A percentile compares a stretch with the other conserved stretches of the same genome.
These are phyloP conservation scores for Parastagonospora nodorum DNA, from an alignment of 2,329 filamentous ascomycete species.

Conservation along the genomic window DNA sequence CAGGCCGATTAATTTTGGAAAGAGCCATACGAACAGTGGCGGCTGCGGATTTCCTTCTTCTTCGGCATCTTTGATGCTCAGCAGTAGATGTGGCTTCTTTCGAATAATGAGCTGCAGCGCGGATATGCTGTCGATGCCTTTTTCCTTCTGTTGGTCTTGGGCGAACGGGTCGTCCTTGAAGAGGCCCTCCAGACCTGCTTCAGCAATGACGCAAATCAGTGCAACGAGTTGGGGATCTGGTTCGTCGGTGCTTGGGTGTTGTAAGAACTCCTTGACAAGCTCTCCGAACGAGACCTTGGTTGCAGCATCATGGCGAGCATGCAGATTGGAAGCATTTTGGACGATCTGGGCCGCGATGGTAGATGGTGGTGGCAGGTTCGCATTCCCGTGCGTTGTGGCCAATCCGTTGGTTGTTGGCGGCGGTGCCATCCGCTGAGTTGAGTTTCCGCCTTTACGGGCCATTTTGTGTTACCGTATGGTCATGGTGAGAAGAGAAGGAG, in stretches of 20 bases:
- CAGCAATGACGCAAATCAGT: slow-evolving; percentile 81
- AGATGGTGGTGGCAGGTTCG: slow-evolving; percentile 61
- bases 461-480: slow-evolving; percentile 38
- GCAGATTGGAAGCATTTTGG: slow-evolving; percentile 73
- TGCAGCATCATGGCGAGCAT: slow-evolving; percentile 65
- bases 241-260: slow-evolving; percentile 56
- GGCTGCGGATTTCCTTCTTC: slow-evolving; percentile 43
- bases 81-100: slow-evolving; percentile 73
- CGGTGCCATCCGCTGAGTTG: slow-evolving; percentile 34
- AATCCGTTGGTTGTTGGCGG: slow-evolving; percentile 25
- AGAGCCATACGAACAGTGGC: slow-evolving; percentile 60
- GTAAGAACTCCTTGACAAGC: slow-evolving; percentile 68
- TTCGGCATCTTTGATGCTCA: slow-evolving; percentile 36
- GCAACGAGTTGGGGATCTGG: slow-evolving; percentile 78
- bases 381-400: slow-evolving; percentile 10
- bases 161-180: slow-evolving; percentile 72
- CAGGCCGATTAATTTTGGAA: slow-evolving; percentile 58
- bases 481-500: slow-evolving; percentile 22
- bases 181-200: slow-evolving; percentile 75
- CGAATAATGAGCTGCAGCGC: slow-evolving; percentile 77
- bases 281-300: slow-evolving; percentile 76
- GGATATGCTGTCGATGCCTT: slow-evolving; percentile 73
- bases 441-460: slow-evolving; percentile 48
- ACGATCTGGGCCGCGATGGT: slow-evolving; percentile 88
- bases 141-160: slow-evolving; percentile 60